phyloP scores from a whole-genome alignment of 768 basidiomycete species.

The Hygrophorus pudorinus region DNA sequence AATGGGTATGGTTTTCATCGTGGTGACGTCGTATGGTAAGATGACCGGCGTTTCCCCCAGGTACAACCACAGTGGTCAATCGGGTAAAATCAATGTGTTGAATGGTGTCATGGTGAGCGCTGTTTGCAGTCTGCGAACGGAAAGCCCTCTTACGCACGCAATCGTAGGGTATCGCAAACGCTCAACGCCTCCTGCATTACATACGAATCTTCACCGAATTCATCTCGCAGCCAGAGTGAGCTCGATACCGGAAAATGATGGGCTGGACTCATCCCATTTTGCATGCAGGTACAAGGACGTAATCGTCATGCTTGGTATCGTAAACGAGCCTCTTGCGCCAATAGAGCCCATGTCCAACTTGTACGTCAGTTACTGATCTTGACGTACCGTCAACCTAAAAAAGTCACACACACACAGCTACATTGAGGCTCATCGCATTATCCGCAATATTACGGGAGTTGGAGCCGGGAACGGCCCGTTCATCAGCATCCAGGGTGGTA shows the following conservation, averaged over 20 bases:
- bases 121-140: neutral
- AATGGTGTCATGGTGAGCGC: constrained; percentile 90
- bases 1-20: constrained; percentile 36
- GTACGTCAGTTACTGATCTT: constrained; percentile 14
- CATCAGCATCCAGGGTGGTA: constrained; percentile 9
- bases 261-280: neutral
- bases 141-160: neutral
- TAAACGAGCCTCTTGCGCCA: constrained; percentile 48
- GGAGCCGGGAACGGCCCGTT: constrained; percentile 57
- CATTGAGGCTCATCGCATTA: constrained; percentile 46
- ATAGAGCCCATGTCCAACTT: constrained; percentile 41
- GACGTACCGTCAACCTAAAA: constrained; percentile 26
- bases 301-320: constrained; percentile 48
- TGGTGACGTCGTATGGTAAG: neutral
- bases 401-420: constrained; percentile 35
- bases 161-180: constrained; percentile 61
- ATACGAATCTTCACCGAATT: constrained; percentile 73
- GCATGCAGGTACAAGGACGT: constrained; percentile 36
- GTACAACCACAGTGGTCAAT: constrained; percentile 76
- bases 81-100: constrained; percentile 69
- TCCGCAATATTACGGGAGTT: constrained; percentile 59
- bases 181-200: constrained; percentile 66
- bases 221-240: constrained; percentile 53
- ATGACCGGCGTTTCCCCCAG: neutral
- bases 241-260: constrained; percentile 18